These are phyloP conservation scores for Mikania micrantha DNA, from an alignment of 129 eudicot species.

Conservation along the genomic window DNA sequence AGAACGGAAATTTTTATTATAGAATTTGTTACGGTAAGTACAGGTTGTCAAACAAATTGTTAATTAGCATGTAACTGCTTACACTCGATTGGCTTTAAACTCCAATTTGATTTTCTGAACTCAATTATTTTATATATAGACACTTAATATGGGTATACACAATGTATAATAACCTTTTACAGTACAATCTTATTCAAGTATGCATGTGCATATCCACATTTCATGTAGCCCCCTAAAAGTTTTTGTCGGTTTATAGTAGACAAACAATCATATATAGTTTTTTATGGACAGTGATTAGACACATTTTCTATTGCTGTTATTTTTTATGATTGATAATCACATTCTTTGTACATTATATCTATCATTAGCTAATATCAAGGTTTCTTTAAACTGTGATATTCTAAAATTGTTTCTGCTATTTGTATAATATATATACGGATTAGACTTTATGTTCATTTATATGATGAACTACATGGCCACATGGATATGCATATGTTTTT, in stretches of 20 bases:
- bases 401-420: background rate
- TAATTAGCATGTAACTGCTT: background rate
- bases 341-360: constrained; percentile 8
- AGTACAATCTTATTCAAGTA: background rate
- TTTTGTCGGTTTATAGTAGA: background rate
- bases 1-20: background rate
- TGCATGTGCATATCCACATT: background rate
- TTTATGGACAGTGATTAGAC: background rate
- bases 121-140: background rate
- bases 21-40: background rate
- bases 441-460: background rate
- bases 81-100: background rate
- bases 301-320: constrained; percentile 2
- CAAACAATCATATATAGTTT: background rate
- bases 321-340: background rate
- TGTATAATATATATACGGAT: too few species aligned
- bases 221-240: background rate
- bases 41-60: background rate
- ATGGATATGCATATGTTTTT: constrained; percentile 1
- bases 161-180: background rate
- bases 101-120: background rate
- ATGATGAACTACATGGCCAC: background rate
- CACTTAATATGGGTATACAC: background rate
- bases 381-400: background rate
- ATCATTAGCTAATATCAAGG: background rate